These are phyloP conservation scores for Lactarius akahatsu DNA, from an alignment of 768 basidiomycete species.

Conservation along the genomic window DNA sequence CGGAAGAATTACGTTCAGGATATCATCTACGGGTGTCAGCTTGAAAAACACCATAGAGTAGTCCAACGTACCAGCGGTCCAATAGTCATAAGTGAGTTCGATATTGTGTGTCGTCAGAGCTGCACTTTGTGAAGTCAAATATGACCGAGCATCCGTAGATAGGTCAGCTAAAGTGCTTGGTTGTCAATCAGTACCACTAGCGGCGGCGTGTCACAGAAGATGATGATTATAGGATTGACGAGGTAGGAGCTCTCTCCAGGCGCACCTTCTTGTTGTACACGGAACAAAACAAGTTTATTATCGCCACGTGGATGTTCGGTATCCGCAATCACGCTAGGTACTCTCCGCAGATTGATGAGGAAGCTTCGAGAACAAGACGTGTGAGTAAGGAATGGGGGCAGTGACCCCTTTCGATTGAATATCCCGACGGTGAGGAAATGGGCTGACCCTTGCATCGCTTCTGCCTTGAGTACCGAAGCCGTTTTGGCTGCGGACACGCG, in stretches of 20 bases:
- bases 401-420: conserved; percentile 1
- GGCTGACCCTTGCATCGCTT: conserved; percentile 55
- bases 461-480: conserved; percentile 54
- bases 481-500: conserved; percentile 59
- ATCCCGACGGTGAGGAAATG: not conserved
- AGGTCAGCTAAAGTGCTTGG: conserved; percentile 64
- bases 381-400: not conserved
- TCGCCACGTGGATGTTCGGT: conserved; percentile 47
- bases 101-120: conserved; percentile 60
- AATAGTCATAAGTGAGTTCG: conserved; percentile 79
- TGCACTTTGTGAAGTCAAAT: conserved; percentile 54
- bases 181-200: conserved; percentile 15
- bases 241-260: not conserved
- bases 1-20: conserved; percentile 79
- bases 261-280: conserved; percentile 60
- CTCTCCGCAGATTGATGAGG: conserved; percentile 67
- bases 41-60: not conserved
- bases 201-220: not conserved
- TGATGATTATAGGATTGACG: not conserved
- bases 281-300: conserved; percentile 62
- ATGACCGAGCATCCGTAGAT: conserved; percentile 50
- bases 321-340: conserved; percentile 57
- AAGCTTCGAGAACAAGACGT: conserved; percentile 40
- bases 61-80: conserved; percentile 68
- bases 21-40: conserved; percentile 61